Evolutionary conservation across 805 yeast genomes (phyloP), one percentile per base, ranked within the genome.

Genomic region (Lachancea nothofagi): DNA sequence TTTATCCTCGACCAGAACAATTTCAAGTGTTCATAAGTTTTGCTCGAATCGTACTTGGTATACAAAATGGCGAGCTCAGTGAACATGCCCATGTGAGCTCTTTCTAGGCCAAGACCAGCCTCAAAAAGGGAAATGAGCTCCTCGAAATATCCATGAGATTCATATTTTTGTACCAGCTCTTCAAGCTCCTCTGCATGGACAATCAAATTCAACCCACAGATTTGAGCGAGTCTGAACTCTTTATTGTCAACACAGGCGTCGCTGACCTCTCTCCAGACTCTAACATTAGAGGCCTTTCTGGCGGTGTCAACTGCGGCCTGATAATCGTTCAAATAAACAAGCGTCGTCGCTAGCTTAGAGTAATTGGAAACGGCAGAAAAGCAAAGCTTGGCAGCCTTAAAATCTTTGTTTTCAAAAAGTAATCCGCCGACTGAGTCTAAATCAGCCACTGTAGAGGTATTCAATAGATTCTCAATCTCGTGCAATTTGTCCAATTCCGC

Each of bases 51-150:
- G 67, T 89, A 93, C 64, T 89, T 90, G 49, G 94, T 76, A 69
- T 90, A 93, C 52, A 93, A 71, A 34, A 85, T 74, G 17, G 97
- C 96, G 54, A 93, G 74, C 66, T 89, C 97, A 8, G 98, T 93
- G 64, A 93, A 93, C 97, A 93, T 90, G 53, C 97, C 98, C 98
- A 93, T 93, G 62, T 93, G 98, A 27, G 98, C 98, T 64, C 98
- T 84, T 71, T 93, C 98, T 52, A 93, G 74, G 29, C 96, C 94
- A 44, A 93, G 74, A 49, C 97, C 97, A 54, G 88, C 90, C 66
- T 93, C 98, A 55, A 93, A 87, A 55, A 93, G 75, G 13, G 96
- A 78, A 48, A 90, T 85, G 49, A 93, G 73, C 70, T 93, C 96
- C 50, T 80, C 83, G 67, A 89, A 89, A 66, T 87, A 86, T 31